These are phyloP conservation scores for Trichocladium uniseriatum DNA, from an alignment of 495 filamentous ascomycete species.

Conservation along the genomic window DNA sequence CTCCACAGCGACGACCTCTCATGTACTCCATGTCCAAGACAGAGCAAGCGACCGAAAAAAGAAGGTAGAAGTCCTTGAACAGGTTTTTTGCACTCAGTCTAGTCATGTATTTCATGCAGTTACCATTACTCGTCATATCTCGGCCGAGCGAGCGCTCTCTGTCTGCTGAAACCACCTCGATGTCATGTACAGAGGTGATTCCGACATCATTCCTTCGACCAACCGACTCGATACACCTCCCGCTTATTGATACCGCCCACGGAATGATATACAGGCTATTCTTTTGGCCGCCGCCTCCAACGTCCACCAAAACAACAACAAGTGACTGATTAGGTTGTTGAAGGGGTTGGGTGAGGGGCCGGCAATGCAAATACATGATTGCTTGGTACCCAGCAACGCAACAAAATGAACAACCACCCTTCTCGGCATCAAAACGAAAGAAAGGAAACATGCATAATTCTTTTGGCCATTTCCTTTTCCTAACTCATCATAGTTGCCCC, in stretches of 20 bases:
- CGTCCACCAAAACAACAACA: background rate
- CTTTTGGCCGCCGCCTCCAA: background rate
- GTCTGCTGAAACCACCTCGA: too few species aligned
- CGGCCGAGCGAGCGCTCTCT: too few species aligned
- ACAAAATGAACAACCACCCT: background rate
- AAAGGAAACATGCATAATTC: conserved; percentile 9
- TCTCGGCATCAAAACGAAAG: conserved; percentile 2
- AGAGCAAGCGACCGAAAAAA: too few species aligned
- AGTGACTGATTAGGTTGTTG: background rate
- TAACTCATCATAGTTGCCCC: conserved; percentile 15
- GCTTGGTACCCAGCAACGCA: background rate
- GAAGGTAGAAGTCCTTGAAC: too few species aligned
- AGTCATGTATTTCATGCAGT: background rate
- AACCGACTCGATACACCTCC: too few species aligned
- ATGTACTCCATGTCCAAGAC: too few species aligned
- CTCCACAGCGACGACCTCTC: too few species aligned
- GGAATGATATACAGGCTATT: background rate
- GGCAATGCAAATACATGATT: background rate
- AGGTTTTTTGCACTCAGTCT: too few species aligned
- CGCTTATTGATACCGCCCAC: too few species aligned
- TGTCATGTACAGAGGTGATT: too few species aligned
- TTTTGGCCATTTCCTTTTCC: conserved; percentile 14
- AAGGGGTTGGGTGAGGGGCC: background rate
- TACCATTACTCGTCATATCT: background rate
- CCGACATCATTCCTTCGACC: too few species aligned